These are phyloP conservation scores for Xylariaceae sp. DNA, from an alignment of 2,329 filamentous ascomycete genomes.

Conservation along the genomic window DNA sequence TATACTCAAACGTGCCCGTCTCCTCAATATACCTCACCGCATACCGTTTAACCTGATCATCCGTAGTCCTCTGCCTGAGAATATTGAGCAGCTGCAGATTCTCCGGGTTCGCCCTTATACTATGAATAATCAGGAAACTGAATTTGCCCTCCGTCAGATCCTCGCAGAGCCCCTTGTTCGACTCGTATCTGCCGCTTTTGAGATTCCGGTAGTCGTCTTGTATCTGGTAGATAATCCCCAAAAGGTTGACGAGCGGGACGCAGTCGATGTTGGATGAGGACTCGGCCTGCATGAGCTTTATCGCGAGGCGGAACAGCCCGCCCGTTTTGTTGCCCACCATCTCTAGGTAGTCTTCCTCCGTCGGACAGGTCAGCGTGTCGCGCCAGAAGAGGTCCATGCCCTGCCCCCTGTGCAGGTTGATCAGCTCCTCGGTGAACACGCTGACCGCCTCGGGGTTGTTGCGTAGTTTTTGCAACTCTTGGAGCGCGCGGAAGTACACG, in stretches of 20 bases:
- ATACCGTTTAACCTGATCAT: constrained; percentile 87
- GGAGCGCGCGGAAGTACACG: constrained; percentile 77
- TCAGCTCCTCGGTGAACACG: constrained; percentile 77
- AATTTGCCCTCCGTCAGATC: constrained; percentile 97
- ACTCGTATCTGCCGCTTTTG: constrained; percentile 67
- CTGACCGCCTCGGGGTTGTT: constrained; percentile 63
- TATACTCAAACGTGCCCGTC: constrained; percentile 88
- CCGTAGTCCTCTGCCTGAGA: constrained; percentile 80
- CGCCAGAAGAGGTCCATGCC: constrained; percentile 92
- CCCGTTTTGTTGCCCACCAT: constrained; percentile 93
- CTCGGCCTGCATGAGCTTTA: constrained; percentile 86
- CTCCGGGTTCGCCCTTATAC: constrained; percentile 71
- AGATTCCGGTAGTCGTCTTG: constrained; percentile 94
- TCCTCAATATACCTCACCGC: constrained; percentile 88
- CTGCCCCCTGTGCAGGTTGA: constrained; percentile 83
- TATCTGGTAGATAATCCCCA: constrained; percentile 87
- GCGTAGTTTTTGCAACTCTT: constrained; percentile 66
- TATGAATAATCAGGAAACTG: constrained; percentile 92
- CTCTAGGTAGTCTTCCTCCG: constrained; percentile 87
- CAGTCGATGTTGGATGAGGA: constrained; percentile 60
- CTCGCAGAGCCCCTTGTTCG: constrained; percentile 92
- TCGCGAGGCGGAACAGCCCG: constrained; percentile 77
- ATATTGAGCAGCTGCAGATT: constrained; percentile 88
- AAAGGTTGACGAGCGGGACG: constrained; percentile 78
- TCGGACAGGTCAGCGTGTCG: constrained; percentile 78